Base-by-base conservation (phyloP, 345 rosid genomes). In the Linum trigynum region DNA sequence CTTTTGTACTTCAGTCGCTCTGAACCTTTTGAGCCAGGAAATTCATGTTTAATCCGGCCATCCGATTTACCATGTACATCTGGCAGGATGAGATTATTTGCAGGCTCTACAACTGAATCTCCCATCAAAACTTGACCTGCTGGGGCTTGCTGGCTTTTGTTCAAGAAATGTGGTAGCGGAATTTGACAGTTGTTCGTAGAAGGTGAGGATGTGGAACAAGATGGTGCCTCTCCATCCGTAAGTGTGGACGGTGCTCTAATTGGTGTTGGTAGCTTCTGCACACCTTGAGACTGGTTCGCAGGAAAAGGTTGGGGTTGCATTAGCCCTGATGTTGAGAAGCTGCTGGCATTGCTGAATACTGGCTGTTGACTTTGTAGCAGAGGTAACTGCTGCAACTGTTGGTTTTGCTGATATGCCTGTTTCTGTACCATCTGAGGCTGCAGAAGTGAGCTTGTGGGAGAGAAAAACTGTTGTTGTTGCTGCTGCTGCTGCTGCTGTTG, bases 141-240 rank as follows among this genome's bases (percentile, higher is more conserved):
- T 37, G 89, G 89, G 12, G 74, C 78, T 57, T 78, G 84, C 76
- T 83, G 96, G 73, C 77, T 83, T 77, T 86, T 86, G 79, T 75
- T 83, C 45, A 83, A 79, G 65, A 94, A 88, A 71, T 72, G 77
- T 59, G 90, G 76, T 8, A 87, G 80, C 9, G 87, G 80, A 75
- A 88, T 66, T 73, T 86, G 94, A 77, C 88, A 90, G 75, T 85
- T 94, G 70, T 88, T 86, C 63, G 97, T 78, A 43, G 97, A 94
- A 63, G 99, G 99, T 14, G 99, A 23, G 32, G 32, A 94, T 72
- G 97, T 90, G 61, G 96, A 88, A 78, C 95, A 94, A 56, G 99
- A 90, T 67, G 97, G 99, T 66, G 89, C 86, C 63, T 94, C 97
- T 72, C 90, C 94, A 71, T 90, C 97, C 5, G 96, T 88, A 59